Evolutionary conservation across 805 yeast species (phyloP).

Genomic region (Trichomonascus vanleenenianus): DNA sequence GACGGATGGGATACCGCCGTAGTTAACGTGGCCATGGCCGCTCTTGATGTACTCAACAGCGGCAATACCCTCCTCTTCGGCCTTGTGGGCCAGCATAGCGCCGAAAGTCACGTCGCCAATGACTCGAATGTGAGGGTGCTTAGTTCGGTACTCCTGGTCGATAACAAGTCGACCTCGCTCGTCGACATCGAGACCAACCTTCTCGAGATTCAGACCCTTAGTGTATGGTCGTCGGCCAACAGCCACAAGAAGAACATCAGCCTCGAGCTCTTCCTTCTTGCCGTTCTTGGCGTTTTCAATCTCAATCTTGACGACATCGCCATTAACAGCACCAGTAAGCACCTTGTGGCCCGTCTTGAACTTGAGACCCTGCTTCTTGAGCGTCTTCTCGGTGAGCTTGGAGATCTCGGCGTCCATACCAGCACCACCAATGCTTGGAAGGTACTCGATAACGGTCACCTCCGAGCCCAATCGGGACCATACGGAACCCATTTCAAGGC

Average conservation of each 20-base stretch:
- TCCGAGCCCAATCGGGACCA: slow-evolving; percentile 92
- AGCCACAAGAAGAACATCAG: slow-evolving; percentile 93
- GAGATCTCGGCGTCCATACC: slow-evolving; percentile 98
- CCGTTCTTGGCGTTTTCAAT: slow-evolving; percentile 87
- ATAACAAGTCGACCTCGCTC: slow-evolving; percentile 89
- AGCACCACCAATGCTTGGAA: slow-evolving; percentile 92
- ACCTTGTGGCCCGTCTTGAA: slow-evolving; percentile 93
- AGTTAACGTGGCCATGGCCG: slow-evolving; percentile 97
- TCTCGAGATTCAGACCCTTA: slow-evolving; percentile 81
- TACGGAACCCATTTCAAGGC: slow-evolving; percentile 98
- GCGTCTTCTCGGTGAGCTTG: slow-evolving; percentile 78
- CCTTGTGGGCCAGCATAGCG: slow-evolving; percentile 99
- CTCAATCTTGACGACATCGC: slow-evolving; percentile 79
- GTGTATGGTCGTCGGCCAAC: slow-evolving; percentile 98
- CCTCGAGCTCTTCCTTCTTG: slow-evolving; percentile 66
- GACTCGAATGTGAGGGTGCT: slow-evolving; percentile 87
- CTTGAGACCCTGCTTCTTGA: slow-evolving; percentile 90
- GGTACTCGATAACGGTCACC: slow-evolving; percentile 91
- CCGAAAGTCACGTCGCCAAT: slow-evolving; percentile 99
- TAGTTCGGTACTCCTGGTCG: slow-evolving; percentile 88
- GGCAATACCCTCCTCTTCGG: slow-evolving; percentile 99
- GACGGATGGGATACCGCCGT: slow-evolving; percentile 94
- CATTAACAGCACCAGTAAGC: slow-evolving; percentile 74
- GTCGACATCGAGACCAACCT: slow-evolving; percentile 83
- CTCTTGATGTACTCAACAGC: slow-evolving; percentile 89